phyloP scores from a whole-genome alignment of 2,329 filamentous ascomycete species.

The Basipetospora sp. region DNA sequence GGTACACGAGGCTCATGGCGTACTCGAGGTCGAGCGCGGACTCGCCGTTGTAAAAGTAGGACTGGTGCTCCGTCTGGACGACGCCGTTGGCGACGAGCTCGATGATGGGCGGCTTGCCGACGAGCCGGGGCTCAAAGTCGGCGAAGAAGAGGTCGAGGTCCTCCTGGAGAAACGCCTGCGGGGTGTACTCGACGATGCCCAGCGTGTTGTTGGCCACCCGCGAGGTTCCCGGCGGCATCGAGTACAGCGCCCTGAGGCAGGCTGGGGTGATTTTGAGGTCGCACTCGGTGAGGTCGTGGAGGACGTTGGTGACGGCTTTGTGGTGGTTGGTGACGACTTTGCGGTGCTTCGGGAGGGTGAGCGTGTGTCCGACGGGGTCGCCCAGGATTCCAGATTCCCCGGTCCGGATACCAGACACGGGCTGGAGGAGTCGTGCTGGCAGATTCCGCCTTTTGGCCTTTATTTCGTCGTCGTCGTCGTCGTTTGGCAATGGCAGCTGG shows the following conservation, averaged over 20 bases:
- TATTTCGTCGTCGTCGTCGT: slow-evolving; percentile 10
- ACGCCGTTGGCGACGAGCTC: slow-evolving; percentile 32
- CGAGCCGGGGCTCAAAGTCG: slow-evolving; percentile 26
- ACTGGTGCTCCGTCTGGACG: slow-evolving; percentile 21
- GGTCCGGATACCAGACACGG: slow-evolving; percentile 6
- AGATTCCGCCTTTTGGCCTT: slow-evolving; percentile 9
- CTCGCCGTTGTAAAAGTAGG: slow-evolving; percentile 24
- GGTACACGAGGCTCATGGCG: slow-evolving; percentile 36
- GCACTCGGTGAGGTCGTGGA: slow-evolving; percentile 22
- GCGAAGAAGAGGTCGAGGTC: slow-evolving; percentile 35
- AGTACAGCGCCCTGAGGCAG: slow-evolving; percentile 36
- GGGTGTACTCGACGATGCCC: slow-evolving; percentile 37
- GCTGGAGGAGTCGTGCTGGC: slow-evolving; percentile 8
- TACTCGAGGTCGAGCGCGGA: slow-evolving; percentile 41
- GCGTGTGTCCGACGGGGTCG: slow-evolving; percentile 12
- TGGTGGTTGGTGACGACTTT: slow-evolving; percentile 18
- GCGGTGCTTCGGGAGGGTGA: slow-evolving; percentile 18
- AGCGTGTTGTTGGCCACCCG: slow-evolving; percentile 28
- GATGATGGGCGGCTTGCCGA: slow-evolving; percentile 28
- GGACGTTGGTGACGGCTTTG: slow-evolving; percentile 15
- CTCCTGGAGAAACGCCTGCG: slow-evolving; percentile 34
- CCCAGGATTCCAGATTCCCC: slow-evolving; percentile 16
- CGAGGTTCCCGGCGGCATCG: slow-evolving; percentile 24
- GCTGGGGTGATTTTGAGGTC: slow-evolving; percentile 40
- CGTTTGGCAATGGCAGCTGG: slow-evolving; percentile 12